Evolutionary conservation across 2,329 filamentous ascomycete genomes (phyloP).

Genomic region (Cercospora nicotianae): DNA sequence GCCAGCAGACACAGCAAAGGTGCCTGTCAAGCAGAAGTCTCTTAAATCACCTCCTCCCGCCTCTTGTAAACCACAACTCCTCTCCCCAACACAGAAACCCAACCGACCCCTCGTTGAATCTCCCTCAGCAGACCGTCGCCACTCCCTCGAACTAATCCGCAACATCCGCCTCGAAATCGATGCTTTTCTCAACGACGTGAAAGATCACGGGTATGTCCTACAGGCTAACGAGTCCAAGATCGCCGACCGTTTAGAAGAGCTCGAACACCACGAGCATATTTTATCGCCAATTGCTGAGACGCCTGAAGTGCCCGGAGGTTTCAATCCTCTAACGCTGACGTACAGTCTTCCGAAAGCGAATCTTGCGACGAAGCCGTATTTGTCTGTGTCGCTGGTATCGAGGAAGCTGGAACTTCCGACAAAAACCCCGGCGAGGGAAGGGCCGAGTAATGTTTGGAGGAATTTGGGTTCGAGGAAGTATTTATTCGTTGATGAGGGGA

Average conservation of each 20-base stretch:
- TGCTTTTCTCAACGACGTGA: slow-evolving; percentile 10
- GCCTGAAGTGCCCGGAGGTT: slow-evolving; percentile 13
- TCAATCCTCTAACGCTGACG: slow-evolving; percentile 11
- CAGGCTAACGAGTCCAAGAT: slow-evolving; percentile 7
- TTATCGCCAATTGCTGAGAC: slow-evolving; percentile 14
- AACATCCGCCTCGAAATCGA: slow-evolving; percentile 12
- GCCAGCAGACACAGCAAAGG: not conserved
- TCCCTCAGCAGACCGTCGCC: not conserved
- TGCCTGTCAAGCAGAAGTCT: not conserved
- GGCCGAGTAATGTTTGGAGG: slow-evolving; percentile 8
- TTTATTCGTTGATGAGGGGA: slow-evolving; percentile 12
- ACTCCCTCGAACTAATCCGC: not conserved
- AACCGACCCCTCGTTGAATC: not conserved
- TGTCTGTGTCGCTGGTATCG: not conserved
- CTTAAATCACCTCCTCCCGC: not conserved
- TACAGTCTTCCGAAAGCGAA: slow-evolving; percentile 12
- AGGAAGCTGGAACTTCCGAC: not conserved
- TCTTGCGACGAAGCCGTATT: slow-evolving; percentile 11
- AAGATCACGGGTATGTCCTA: slow-evolving; percentile 10
- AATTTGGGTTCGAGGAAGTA: slow-evolving; percentile 14
- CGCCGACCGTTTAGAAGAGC: not conserved
- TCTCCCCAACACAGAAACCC: not conserved
- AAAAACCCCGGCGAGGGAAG: not conserved
- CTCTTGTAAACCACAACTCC: not conserved
- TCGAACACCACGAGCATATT: slow-evolving; percentile 15